Conservation (phyloP, 1,284 basidiomycete genomes). For the Cystobasidium slooffiae region DNA sequence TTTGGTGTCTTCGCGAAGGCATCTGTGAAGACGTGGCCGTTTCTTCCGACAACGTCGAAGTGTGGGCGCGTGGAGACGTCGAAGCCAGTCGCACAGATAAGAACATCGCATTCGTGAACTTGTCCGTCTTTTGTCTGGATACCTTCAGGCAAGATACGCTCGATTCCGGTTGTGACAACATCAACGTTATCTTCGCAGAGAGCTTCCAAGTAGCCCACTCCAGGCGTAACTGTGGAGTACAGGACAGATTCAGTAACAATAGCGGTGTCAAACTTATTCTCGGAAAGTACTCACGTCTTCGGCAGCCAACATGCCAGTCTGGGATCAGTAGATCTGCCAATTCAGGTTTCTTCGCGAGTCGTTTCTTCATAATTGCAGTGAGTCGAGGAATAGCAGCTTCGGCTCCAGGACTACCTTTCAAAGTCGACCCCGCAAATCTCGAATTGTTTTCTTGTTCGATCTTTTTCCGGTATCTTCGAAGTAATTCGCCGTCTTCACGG, state of each 20-base stretch:
- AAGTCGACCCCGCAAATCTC: slow-evolving; percentile 59
- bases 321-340: slow-evolving; percentile 28
- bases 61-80: slow-evolving; percentile 33
- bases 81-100: slow-evolving; percentile 46
- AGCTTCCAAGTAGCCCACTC: slow-evolving; percentile 44
- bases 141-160: slow-evolving; percentile 29
- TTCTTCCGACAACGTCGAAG: slow-evolving; percentile 36
- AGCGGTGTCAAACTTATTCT: background rate
- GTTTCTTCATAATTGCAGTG: slow-evolving; percentile 45
- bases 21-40: slow-evolving; percentile 27
- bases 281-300: background rate
- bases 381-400: slow-evolving; percentile 52
- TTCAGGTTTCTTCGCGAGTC: slow-evolving; percentile 18
- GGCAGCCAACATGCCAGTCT: slow-evolving; percentile 38
- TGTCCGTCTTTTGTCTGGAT: slow-evolving; percentile 34
- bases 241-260: background rate
- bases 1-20: slow-evolving; percentile 24
- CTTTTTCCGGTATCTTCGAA: slow-evolving; percentile 52
- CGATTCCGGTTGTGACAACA: slow-evolving; percentile 27
- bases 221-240: slow-evolving; percentile 37
- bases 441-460: slow-evolving; percentile 52
- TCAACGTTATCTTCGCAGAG: slow-evolving; percentile 40
- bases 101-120: slow-evolving; percentile 35
- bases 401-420: slow-evolving; percentile 62
- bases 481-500: slow-evolving; percentile 45